Evolutionary conservation across 1,284 basidiomycete genomes (phyloP), one percentile per base, ranked within the genome.

Genomic region (Coniophora puteana): DNA sequence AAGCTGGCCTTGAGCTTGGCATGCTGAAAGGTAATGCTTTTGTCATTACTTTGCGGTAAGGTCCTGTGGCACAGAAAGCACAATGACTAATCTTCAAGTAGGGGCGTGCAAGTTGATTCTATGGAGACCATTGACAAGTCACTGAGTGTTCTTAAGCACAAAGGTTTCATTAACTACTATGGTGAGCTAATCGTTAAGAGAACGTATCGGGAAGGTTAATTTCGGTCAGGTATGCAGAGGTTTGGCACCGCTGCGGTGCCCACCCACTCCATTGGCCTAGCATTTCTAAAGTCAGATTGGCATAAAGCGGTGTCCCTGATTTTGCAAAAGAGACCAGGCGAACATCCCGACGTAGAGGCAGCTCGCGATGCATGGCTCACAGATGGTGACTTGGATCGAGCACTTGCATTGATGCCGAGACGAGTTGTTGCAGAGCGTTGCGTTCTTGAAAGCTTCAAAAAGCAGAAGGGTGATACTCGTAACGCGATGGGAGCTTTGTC

Each of bases 151-250:
- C 74, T 99, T 40, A 88, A 92, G 60, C 68, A 76, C 35, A 80
- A 80, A 41, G 96, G 96, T 0, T 98, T 98, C 63, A 89, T 99
- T 62, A 99, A 99, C 62, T 99, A 97, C 59, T 99, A 96, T 59
- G 95, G 92, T 88, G 23, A 17, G 41, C 13, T 31, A 26, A 14
- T 11, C 21, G 14, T 28, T 41, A 27, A n/a, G 6, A 18, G 29
- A 18, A 11, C 35, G 22, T 38, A 8, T 13, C 18, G 17, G 24
- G 43, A 27, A 23, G 8, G 33, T 60, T 35, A 62, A 38, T 35
- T 41, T 10, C 39, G 42, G 30, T 18, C 40, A 92, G 89, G 93
- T 28, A 97, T 99, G 95, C 96, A 99, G 61, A 84, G 96, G 13
- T 99, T 99, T 63, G 96, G 96, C 23, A 99, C 95, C 1, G 93